Conservation (phyloP, 1,139 yeast species). For the Eremothecium sinecaudum region DNA sequence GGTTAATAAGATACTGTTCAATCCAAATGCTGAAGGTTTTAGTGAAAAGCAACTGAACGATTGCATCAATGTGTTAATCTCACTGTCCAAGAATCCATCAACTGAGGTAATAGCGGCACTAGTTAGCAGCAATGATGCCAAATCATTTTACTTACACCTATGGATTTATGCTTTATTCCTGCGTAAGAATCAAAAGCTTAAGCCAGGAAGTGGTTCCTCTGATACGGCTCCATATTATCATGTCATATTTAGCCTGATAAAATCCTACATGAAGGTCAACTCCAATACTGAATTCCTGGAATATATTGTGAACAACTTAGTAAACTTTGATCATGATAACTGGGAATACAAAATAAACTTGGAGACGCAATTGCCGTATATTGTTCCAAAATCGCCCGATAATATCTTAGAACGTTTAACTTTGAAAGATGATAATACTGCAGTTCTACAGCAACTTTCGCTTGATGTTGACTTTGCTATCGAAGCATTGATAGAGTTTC, state of each 20-base stretch:
- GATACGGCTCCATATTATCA: slow-evolving; percentile 26
- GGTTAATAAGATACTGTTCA: slow-evolving; percentile 38
- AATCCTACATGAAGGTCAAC: slow-evolving; percentile 40
- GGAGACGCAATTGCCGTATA: slow-evolving; percentile 48
- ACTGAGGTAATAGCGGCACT: slow-evolving; percentile 37
- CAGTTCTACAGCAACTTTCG: slow-evolving; percentile 31
- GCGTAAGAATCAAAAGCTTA: slow-evolving; percentile 32
- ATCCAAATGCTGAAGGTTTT: slow-evolving; percentile 29
- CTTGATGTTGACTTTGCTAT: slow-evolving; percentile 46
- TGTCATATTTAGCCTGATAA: slow-evolving; percentile 41
- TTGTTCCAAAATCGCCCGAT: slow-evolving; percentile 24
- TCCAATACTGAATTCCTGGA: slow-evolving; percentile 34
- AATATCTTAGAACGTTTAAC: slow-evolving; percentile 18
- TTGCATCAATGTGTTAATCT: slow-evolving; percentile 53
- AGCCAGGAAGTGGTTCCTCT: slow-evolving; percentile 21
- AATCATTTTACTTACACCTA: slow-evolving; percentile 35
- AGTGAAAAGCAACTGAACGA: slow-evolving; percentile 49
- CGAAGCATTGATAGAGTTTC: slow-evolving; percentile 38
- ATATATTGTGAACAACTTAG: slow-evolving; percentile 37
- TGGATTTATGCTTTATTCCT: slow-evolving; percentile 59
- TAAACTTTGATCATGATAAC: slow-evolving; percentile 36
- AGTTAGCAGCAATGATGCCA: slow-evolving; percentile 25
- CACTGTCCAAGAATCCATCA: slow-evolving; percentile 47
- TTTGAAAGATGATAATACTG: slow-evolving; percentile 5
- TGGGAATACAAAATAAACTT: slow-evolving; percentile 41